A percentile compares a stretch with the other conserved stretches of the same genome.
phyloP scores from a whole-genome alignment of 2,329 filamentous ascomycete genomes.

The Colletotrichum lini region DNA sequence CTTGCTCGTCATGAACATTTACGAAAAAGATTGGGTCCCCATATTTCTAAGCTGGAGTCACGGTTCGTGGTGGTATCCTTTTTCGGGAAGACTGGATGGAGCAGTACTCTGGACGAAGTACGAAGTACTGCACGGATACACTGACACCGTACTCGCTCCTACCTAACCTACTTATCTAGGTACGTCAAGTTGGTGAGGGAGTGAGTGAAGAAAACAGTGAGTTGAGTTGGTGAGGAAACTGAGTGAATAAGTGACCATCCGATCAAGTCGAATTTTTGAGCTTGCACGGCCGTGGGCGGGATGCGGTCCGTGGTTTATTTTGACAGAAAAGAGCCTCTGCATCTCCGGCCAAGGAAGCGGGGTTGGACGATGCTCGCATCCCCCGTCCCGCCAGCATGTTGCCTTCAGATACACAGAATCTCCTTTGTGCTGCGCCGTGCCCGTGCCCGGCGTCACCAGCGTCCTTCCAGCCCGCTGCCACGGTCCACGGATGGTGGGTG shows the following conservation, averaged over 20 bases:
- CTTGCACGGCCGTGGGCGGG: slow-evolving; percentile 13
- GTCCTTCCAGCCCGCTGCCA: background rate
- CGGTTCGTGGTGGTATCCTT: background rate
- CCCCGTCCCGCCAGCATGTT: slow-evolving; percentile 12
- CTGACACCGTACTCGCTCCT: too few relatives aligned
- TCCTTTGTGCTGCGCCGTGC: too few relatives aligned
- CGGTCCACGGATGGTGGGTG: slow-evolving; percentile 1
- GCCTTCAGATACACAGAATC: slow-evolving; percentile 15
- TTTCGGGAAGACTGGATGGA: background rate
- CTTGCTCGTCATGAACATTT: slow-evolving; percentile 29
- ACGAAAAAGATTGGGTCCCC: slow-evolving; percentile 14
- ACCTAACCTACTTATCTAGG: too few relatives aligned
- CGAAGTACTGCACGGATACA: too few relatives aligned
- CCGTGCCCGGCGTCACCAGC: background rate
- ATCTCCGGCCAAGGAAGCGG: background rate
- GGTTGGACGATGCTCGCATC: slow-evolving; percentile 6
- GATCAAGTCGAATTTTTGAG: slow-evolving; percentile 8
- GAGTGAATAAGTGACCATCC: background rate
- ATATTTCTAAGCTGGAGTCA: background rate
- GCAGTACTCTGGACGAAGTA: background rate
- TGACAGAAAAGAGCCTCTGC: slow-evolving; percentile 20
- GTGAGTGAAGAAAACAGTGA: too few relatives aligned
- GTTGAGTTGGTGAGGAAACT: too few relatives aligned
- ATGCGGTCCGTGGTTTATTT: slow-evolving; percentile 5
- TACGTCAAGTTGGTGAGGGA: too few relatives aligned